phyloP scores from a whole-genome alignment of 345 rosid species.

The Linum trigynum region DNA sequence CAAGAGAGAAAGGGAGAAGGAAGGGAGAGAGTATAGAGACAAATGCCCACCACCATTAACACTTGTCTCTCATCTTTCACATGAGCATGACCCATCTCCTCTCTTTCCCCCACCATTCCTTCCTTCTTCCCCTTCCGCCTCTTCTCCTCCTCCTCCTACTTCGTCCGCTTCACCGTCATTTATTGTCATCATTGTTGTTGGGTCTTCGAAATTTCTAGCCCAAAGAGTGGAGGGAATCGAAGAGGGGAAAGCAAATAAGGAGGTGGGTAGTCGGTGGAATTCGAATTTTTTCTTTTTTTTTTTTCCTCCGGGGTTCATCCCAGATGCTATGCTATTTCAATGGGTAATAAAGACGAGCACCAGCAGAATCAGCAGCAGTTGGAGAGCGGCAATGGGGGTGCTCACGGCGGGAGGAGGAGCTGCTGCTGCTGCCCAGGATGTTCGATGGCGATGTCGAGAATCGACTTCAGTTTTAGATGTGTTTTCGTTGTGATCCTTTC shows the following conservation, averaged over 20 bases:
- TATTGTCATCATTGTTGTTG: neutral
- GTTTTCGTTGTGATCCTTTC: too few species aligned
- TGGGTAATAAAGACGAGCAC: conserved; percentile 37
- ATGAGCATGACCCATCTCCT: conserved; percentile 2
- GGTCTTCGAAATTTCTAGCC: neutral
- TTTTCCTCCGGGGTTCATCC: neutral
- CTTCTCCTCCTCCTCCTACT: neutral
- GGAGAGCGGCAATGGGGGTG: conserved; percentile 18
- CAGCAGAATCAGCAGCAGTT: conserved; percentile 7
- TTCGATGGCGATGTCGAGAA: conserved; percentile 7
- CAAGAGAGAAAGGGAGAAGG: neutral
- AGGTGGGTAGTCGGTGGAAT: neutral
- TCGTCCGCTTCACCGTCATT: neutral
- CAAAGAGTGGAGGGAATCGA: neutral
- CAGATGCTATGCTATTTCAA: conserved; percentile 41
- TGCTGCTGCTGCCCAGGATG: conserved; percentile 18
- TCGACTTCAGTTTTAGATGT: conserved; percentile 41
- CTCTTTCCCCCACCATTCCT: neutral
- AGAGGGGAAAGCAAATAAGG: too few species aligned
- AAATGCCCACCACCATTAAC: conserved; percentile 20
- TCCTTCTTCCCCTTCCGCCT: neutral
- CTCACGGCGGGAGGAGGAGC: neutral
- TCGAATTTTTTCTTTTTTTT: too few species aligned
- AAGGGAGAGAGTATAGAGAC: conserved; percentile 7
- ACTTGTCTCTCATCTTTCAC: conserved; percentile 15